Evolutionary conservation across 306 rosid genomes (phyloP).

Genomic region (Prinsepia uniflora): DNA sequence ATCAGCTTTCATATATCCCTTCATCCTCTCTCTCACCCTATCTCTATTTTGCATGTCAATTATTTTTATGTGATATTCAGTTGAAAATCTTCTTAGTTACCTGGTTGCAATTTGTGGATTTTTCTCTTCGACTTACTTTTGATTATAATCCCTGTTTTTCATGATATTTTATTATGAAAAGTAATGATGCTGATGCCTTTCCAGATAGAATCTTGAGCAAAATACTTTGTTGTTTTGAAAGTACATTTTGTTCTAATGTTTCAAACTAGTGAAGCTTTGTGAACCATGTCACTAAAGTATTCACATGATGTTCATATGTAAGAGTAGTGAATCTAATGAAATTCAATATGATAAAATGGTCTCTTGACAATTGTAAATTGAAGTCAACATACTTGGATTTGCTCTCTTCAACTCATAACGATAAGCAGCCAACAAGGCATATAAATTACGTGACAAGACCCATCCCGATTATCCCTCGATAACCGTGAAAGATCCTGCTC

Average conservation of each 20-base stretch:
- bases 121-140: neutral
- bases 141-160: neutral
- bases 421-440: too few species aligned
- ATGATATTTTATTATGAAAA: too few species aligned
- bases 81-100: neutral
- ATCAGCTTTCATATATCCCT: constrained; percentile 74
- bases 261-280: neutral
- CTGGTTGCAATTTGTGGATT: neutral
- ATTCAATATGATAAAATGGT: neutral
- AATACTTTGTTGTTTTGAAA: neutral
- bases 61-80: neutral
- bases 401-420: too few species aligned
- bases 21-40: neutral
- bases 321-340: neutral
- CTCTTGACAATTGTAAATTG: too few species aligned
- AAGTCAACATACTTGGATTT: too few species aligned
- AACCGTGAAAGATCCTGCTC: too few species aligned
- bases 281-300: neutral
- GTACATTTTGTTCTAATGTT: neutral
- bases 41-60: neutral
- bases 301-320: neutral
- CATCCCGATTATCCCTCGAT: too few species aligned
- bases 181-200: neutral
- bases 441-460: too few species aligned
- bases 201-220: neutral